phyloP scores from a whole-genome alignment of 257 asterid genomes.

The Lycium ferocissimum region DNA sequence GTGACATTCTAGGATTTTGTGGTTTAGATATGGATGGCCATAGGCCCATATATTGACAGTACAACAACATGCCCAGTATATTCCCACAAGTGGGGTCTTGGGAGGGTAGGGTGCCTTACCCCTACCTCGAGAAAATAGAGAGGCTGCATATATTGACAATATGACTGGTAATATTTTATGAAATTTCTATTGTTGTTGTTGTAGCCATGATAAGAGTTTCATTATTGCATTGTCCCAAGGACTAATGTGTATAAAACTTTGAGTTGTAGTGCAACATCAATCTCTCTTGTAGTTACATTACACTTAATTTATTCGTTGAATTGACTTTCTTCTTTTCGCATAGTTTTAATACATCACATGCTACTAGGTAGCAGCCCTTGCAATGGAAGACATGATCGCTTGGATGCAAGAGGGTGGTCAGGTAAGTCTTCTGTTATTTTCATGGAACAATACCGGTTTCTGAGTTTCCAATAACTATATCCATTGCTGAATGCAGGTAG shows the following conservation, averaged over 20 bases:
- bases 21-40: constrained; percentile 25
- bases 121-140: too few relatives aligned
- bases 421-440: constrained; percentile 51
- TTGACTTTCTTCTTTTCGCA: constrained; percentile 63
- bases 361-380: constrained; percentile 99
- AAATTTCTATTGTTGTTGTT: constrained; percentile 14
- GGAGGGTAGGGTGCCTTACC: too few relatives aligned
- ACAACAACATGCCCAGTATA: too few relatives aligned
- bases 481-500: constrained; percentile 65
- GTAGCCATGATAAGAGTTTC: constrained; percentile 5
- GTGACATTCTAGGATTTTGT: constrained; percentile 4
- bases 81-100: too few relatives aligned
- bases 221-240: background rate
- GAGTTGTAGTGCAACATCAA: constrained; percentile 17
- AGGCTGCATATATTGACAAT: background rate
- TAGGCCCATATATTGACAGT: constrained; percentile 20
- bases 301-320: constrained; percentile 40
- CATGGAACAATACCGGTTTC: constrained; percentile 32
- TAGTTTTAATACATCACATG: constrained; percentile 81
- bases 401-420: constrained; percentile 99
- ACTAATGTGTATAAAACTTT: background rate
- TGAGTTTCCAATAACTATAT: constrained; percentile 39
- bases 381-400: constrained; percentile 98
- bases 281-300: constrained; percentile 25
- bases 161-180: background rate